Evolutionary conservation across 306 rosid species (phyloP).

Genomic region (Begonia fuchsioides): DNA sequence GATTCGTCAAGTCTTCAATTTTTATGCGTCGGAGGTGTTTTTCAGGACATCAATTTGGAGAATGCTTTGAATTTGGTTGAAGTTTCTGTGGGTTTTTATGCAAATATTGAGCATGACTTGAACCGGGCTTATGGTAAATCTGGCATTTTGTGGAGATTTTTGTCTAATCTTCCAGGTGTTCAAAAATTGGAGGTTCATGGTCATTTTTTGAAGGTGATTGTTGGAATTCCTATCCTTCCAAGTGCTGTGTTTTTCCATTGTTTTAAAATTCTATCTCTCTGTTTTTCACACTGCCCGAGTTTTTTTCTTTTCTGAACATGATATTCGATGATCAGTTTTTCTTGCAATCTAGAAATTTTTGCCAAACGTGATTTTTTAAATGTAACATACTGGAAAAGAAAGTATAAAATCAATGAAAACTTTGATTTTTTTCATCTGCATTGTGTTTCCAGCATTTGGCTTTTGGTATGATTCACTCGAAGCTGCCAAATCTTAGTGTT

Average conservation of each 20-base stretch:
- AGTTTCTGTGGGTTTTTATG: conserved; percentile 34
- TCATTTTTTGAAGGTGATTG: conserved; percentile 36
- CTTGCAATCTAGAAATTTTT: too few species aligned
- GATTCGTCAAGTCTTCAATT: conserved; percentile 39
- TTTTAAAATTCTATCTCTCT: too few species aligned
- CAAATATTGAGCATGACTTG: conserved; percentile 13
- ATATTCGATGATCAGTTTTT: too few species aligned
- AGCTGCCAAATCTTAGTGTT: conserved; percentile 27
- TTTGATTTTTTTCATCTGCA: neutral
- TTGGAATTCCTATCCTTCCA: neutral
- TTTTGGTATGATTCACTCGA: conserved; percentile 22
- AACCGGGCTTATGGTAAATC: conserved; percentile 15
- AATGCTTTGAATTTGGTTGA: conserved; percentile 31
- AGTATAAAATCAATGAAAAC: too few species aligned
- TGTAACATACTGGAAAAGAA: too few species aligned
- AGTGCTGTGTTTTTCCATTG: too few species aligned
- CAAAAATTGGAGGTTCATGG: conserved; percentile 41
- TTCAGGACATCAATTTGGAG: conserved; percentile 32
- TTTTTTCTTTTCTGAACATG: too few species aligned
- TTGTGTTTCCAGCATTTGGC: conserved; percentile 39
- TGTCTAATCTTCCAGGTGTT: conserved; percentile 26
- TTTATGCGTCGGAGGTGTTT: conserved; percentile 44
- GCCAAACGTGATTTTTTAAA: too few species aligned
- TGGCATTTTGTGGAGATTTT: conserved; percentile 34
- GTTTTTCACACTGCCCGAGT: too few species aligned